Evolutionary conservation across 2,329 filamentous ascomycete genomes (phyloP).

Genomic region (Setomelanomma holmii): DNA sequence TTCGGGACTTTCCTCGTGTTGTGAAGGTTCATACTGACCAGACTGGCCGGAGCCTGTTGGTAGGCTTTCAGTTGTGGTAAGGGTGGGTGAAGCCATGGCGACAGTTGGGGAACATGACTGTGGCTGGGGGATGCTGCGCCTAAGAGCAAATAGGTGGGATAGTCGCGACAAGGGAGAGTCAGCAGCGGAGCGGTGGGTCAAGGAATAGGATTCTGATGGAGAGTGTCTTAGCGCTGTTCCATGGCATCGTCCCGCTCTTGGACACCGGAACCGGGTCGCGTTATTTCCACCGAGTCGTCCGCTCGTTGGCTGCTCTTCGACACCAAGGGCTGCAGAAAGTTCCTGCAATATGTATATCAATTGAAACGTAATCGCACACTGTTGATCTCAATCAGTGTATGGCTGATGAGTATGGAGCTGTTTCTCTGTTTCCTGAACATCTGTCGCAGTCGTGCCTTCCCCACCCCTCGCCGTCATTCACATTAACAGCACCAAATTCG

Average conservation of each 20-base stretch:
- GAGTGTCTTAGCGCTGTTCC: slow-evolving; percentile 37
- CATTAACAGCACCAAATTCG: slow-evolving; percentile 18
- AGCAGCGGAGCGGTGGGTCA: slow-evolving; percentile 39
- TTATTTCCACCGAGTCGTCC: slow-evolving; percentile 38
- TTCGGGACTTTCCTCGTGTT: slow-evolving; percentile 41
- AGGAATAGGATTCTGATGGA: slow-evolving; percentile 38
- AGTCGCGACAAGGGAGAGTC: slow-evolving; percentile 31
- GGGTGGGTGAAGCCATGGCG: slow-evolving; percentile 47
- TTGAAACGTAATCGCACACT: not conserved
- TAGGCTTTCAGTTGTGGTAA: slow-evolving; percentile 40
- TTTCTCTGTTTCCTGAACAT: not conserved
- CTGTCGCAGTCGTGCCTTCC: slow-evolving; percentile 5
- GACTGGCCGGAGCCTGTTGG: slow-evolving; percentile 35
- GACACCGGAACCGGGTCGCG: slow-evolving; percentile 30
- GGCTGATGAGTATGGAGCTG: not conserved
- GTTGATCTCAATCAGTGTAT: not conserved
- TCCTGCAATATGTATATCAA: not conserved
- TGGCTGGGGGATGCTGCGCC: slow-evolving; percentile 41
- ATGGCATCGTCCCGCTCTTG: slow-evolving; percentile 40
- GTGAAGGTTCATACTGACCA: slow-evolving; percentile 34
- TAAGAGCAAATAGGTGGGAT: slow-evolving; percentile 40
- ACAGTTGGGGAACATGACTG: slow-evolving; percentile 38
- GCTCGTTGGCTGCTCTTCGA: slow-evolving; percentile 24
- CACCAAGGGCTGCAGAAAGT: slow-evolving; percentile 11
- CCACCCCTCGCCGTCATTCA: slow-evolving; percentile 19